Percentiles rank a stretch among this genome's conserved stretches.
These are phyloP conservation scores for Rhodotorula graminis DNA, from an alignment of 768 basidiomycete genomes.

Conservation along the genomic window DNA sequence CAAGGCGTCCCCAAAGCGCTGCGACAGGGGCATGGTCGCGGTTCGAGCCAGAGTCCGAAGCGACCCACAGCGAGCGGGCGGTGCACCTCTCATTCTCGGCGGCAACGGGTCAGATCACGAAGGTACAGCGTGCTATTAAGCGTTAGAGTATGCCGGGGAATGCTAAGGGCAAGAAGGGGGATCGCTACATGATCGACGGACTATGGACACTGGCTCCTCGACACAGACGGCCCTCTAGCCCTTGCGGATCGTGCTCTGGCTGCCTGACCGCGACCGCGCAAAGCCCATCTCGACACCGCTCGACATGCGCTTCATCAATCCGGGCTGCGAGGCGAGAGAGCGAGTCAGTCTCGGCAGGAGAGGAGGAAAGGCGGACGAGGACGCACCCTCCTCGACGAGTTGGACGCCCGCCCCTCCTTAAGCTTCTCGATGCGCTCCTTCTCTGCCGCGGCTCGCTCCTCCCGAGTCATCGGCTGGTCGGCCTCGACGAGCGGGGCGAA, in stretches of 20 bases:
- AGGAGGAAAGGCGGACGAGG: background rate
- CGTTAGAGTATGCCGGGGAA: too few relatives aligned
- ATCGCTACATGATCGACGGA: background rate
- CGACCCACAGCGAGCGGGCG: too few relatives aligned
- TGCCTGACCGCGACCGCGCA: background rate
- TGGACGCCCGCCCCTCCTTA: slow-evolving; percentile 11
- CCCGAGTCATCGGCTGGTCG: slow-evolving; percentile 4
- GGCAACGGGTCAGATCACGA: too few relatives aligned
- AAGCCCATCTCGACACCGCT: slow-evolving; percentile 23
- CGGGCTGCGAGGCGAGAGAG: background rate
- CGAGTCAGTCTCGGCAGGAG: background rate
- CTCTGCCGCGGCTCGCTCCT: slow-evolving; percentile 5
- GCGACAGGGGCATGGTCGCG: slow-evolving; percentile 7
- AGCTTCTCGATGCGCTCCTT: slow-evolving; percentile 21
- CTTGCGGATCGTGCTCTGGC: background rate
- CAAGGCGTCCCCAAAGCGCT: slow-evolving; percentile 4
- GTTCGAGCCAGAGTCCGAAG: background rate
- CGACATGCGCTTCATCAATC: slow-evolving; percentile 19
- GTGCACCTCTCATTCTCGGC: too few relatives aligned
- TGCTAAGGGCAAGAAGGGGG: too few relatives aligned
- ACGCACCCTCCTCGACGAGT: slow-evolving; percentile 1
- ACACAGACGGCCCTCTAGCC: background rate
- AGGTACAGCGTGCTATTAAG: too few relatives aligned
- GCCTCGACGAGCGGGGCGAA: slow-evolving; percentile 25
- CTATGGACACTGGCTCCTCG: background rate